Conservation (phyloP, 176 grass and related monocot species). For the Dactylis glomerata region DNA sequence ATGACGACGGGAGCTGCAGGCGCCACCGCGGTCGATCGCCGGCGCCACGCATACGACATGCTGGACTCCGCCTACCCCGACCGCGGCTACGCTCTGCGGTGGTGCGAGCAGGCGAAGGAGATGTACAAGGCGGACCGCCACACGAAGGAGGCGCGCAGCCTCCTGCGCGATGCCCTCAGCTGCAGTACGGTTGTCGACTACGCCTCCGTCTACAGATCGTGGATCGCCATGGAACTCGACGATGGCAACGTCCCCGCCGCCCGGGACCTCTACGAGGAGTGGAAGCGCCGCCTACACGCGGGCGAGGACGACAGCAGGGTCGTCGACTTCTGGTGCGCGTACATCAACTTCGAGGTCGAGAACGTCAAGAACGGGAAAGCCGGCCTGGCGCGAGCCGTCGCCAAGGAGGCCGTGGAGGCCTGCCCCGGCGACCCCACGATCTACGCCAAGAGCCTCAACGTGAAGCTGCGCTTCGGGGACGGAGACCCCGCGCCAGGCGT, state of each 20-base stretch:
- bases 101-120: background rate
- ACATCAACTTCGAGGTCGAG: background rate
- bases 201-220: background rate
- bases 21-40: background rate
- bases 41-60: background rate
- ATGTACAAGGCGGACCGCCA: background rate
- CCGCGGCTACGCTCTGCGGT: background rate
- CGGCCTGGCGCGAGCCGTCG: background rate
- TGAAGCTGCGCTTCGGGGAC: background rate
- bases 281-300: background rate
- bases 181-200: background rate
- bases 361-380: background rate
- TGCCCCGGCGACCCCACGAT: background rate
- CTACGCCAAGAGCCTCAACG: conserved; percentile 17
- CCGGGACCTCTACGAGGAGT: background rate
- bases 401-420: background rate
- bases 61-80: background rate
- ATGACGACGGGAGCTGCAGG: background rate
- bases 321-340: conserved; percentile 2
- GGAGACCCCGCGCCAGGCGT: background rate
- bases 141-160: background rate
- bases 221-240: conserved; percentile 11
- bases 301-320: too few relatives aligned
- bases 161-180: background rate
- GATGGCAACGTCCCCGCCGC: background rate